Conservation (phyloP, 805 yeast species). For the Pichia cabralensis region DNA sequence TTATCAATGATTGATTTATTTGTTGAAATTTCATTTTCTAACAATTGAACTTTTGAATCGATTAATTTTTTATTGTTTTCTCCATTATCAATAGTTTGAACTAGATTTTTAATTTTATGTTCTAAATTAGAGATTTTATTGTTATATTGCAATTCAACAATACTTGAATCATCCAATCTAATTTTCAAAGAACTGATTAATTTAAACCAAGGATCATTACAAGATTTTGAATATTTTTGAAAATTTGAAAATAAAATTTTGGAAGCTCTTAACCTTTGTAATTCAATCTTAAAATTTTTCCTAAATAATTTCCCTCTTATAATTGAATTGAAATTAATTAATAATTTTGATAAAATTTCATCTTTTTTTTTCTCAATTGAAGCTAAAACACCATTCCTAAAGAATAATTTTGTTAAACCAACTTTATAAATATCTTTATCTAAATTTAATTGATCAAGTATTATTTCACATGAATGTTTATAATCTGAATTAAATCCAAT, state of each 20-base stretch:
- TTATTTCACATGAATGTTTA: conserved; percentile 59
- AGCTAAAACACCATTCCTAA: conserved; percentile 70
- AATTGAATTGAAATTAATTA: conserved; percentile 54
- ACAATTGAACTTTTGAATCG: conserved; percentile 27
- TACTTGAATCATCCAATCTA: conserved; percentile 32
- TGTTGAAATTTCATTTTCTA: conserved; percentile 24
- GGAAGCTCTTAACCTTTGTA: conserved; percentile 62
- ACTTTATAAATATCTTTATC: conserved; percentile 52
- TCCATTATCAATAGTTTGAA: conserved; percentile 26
- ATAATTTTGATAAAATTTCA: conserved; percentile 40
- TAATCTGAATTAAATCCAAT: conserved; percentile 23
- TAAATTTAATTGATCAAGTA: conserved; percentile 53
- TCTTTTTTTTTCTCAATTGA: conserved; percentile 73
- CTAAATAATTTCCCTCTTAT: conserved; percentile 60
- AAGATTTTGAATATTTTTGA: conserved; percentile 36
- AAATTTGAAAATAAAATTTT: conserved; percentile 58
- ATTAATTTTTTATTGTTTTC: conserved; percentile 22
- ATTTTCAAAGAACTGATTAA: conserved; percentile 69
- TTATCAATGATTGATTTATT: conserved; percentile 16
- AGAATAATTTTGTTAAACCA: conserved; percentile 65
- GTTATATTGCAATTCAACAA: conserved; percentile 37
- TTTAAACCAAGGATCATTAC: conserved; percentile 69
- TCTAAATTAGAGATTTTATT: conserved; percentile 47
- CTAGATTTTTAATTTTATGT: conserved; percentile 41
- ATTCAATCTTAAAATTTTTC: conserved; percentile 30